phyloP scores from a whole-genome alignment of 2,329 filamentous ascomycete genomes.

The Waltergamsia citrina region DNA sequence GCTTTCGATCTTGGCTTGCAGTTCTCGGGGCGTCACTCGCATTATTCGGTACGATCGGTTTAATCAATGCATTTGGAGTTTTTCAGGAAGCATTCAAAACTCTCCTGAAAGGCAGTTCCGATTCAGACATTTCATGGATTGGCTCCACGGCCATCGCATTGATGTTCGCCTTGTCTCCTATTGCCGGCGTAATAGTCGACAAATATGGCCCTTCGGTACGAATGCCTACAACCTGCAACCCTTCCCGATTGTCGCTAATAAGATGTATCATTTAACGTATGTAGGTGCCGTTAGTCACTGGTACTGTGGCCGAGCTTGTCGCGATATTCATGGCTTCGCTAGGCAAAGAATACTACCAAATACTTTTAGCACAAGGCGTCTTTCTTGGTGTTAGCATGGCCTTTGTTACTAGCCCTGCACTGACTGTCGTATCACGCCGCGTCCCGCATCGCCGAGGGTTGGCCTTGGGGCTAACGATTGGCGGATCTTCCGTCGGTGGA shows the following conservation, averaged over 20 bases:
- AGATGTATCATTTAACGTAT: not conserved
- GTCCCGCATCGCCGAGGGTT: slow-evolving; percentile 36
- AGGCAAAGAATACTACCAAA: slow-evolving; percentile 38
- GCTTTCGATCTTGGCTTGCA: not conserved
- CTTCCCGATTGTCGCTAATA: no score
- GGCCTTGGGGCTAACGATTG: slow-evolving; percentile 33
- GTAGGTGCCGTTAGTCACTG: not conserved
- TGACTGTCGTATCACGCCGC: slow-evolving; percentile 33
- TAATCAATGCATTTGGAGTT: slow-evolving; percentile 2
- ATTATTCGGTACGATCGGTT: not conserved
- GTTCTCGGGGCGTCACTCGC: not conserved
- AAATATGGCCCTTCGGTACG: not conserved
- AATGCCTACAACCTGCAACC: no score
- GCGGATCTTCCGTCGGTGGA: slow-evolving; percentile 40
- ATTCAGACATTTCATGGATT: slow-evolving; percentile 1
- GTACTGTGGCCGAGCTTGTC: slow-evolving; percentile 19
- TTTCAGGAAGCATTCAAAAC: not conserved
- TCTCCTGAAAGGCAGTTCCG: not conserved
- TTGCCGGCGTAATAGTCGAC: not conserved
- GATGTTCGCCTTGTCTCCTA: not conserved
- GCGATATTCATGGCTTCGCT: slow-evolving; percentile 31
- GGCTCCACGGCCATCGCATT: not conserved
- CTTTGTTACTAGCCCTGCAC: slow-evolving; percentile 31
- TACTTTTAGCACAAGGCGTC: slow-evolving; percentile 40
- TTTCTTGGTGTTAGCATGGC: slow-evolving; percentile 29